phyloP scores from a whole-genome alignment of 805 yeast genomes.

The Ogataea nonfermentans region DNA sequence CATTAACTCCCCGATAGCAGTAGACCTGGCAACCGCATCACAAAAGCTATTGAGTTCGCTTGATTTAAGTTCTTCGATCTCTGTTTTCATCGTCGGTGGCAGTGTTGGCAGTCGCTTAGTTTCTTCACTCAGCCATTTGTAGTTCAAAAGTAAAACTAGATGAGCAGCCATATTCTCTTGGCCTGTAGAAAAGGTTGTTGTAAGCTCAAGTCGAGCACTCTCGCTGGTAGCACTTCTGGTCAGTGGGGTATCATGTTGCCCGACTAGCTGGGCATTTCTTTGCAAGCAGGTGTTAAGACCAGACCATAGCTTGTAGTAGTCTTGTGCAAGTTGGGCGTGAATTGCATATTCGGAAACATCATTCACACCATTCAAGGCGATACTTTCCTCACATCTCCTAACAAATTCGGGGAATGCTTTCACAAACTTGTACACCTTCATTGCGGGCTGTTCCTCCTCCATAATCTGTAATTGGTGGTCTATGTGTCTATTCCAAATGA shows the following conservation, averaged over 20 bases:
- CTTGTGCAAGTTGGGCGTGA: constrained; percentile 17
- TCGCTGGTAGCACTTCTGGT: constrained; percentile 9
- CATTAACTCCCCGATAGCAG: constrained; percentile 62
- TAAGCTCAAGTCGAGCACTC: constrained; percentile 3
- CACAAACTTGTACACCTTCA: constrained; percentile 42
- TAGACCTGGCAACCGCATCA: constrained; percentile 42
- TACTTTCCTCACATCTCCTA: constrained; percentile 36
- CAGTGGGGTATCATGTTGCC: constrained; percentile 4
- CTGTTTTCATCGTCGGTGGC: constrained; percentile 23
- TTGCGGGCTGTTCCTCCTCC: constrained; percentile 23
- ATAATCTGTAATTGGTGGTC: constrained; percentile 50
- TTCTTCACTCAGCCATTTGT: constrained; percentile 49
- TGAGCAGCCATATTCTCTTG: constrained; percentile 18
- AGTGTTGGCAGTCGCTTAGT: constrained; percentile 28
- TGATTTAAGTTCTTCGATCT: constrained; percentile 32
- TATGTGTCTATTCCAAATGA: constrained; percentile 59
- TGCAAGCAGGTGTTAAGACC: constrained; percentile 17
- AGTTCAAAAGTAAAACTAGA: constrained; percentile 51
- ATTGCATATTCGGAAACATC: constrained; percentile 17
- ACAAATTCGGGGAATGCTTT: constrained; percentile 48
- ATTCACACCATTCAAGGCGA: constrained; percentile 15
- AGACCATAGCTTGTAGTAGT: constrained; percentile 26
- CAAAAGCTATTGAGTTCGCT: constrained; percentile 44
- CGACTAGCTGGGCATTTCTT: constrained; percentile 12
- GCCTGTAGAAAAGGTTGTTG: not conserved